Conservation (phyloP, 306 rosid species). For the Cajanus cajan region DNA sequence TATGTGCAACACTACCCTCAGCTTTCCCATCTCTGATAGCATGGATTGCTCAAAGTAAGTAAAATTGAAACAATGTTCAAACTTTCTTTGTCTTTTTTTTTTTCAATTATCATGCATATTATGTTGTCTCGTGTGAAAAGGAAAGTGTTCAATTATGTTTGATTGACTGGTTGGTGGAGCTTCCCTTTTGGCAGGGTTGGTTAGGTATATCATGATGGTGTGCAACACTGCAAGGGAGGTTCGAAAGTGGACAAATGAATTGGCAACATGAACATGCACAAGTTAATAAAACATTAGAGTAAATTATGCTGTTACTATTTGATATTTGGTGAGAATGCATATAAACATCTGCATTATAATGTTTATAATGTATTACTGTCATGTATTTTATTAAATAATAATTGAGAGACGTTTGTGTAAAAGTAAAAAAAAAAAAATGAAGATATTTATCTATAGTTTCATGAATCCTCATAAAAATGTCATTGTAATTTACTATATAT, state of each 20-base stretch:
- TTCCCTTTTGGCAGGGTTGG: slow-evolving; percentile 25
- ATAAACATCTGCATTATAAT: too few relatives aligned
- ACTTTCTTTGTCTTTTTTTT: background rate
- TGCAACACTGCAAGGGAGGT: background rate
- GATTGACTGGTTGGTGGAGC: background rate
- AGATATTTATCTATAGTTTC: too few relatives aligned
- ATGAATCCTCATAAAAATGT: too few relatives aligned
- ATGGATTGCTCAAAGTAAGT: slow-evolving; percentile 44
- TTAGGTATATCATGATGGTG: background rate
- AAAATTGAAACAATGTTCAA: background rate
- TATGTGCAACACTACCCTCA: slow-evolving; percentile 36
- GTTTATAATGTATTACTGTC: too few relatives aligned
- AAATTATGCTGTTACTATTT: too few relatives aligned
- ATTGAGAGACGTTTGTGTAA: too few relatives aligned
- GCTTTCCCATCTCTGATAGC: slow-evolving; percentile 45
- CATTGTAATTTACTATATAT: too few relatives aligned
- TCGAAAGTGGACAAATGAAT: background rate
- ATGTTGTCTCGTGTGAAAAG: background rate
- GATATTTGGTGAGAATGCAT: too few relatives aligned
- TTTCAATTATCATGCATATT: too few relatives aligned
- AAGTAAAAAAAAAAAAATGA: too few relatives aligned
- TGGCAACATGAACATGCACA: background rate
- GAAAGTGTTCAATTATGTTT: background rate
- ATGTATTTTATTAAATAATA: too few relatives aligned
- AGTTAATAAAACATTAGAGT: background rate